phyloP scores from a whole-genome alignment of 495 filamentous ascomycete species.

The Hypoxylon fragiforme region DNA sequence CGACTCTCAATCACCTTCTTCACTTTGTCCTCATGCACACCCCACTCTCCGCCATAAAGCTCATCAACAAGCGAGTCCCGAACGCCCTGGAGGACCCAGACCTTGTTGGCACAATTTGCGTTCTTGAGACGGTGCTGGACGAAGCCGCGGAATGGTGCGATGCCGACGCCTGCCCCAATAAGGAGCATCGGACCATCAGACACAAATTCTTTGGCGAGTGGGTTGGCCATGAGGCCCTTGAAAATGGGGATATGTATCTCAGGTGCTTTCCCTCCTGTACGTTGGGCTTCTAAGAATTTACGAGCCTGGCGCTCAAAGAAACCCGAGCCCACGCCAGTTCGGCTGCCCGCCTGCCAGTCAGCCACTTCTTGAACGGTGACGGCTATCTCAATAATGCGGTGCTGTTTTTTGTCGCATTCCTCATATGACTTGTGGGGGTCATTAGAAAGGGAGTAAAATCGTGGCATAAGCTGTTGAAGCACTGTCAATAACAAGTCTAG shows the following conservation, averaged over 20 bases:
- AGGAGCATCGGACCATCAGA: constrained; percentile 95
- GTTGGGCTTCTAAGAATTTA: constrained; percentile 65
- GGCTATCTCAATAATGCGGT: constrained; percentile 88
- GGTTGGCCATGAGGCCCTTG: constrained; percentile 98
- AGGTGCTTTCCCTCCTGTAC: constrained; percentile 55
- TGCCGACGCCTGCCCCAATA: constrained; percentile 93
- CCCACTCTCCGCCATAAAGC: constrained; percentile 95
- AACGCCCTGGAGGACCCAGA: constrained; percentile 98
- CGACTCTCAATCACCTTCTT: constrained; percentile 92
- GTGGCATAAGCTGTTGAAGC: constrained; percentile 86
- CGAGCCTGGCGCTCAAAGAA: constrained; percentile 83
- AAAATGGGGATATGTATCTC: constrained; percentile 90
- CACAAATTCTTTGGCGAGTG: constrained; percentile 83
- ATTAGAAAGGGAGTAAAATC: constrained; percentile 97
- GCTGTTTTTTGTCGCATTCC: constrained; percentile 66
- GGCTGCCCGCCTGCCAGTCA: constrained; percentile 72
- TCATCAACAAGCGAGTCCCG: constrained; percentile 91
- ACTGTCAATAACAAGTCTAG: constrained; percentile 78
- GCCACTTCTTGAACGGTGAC: constrained; percentile 87
- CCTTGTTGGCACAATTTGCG: constrained; percentile 98
- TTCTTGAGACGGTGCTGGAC: constrained; percentile 92
- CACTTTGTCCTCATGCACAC: constrained; percentile 87
- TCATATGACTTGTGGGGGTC: constrained; percentile 84
- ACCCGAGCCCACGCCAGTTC: constrained; percentile 76
- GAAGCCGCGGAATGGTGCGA: constrained; percentile 96